Conservation (phyloP, 805 yeast genomes). For the Kodamaea lidongshanica region DNA sequence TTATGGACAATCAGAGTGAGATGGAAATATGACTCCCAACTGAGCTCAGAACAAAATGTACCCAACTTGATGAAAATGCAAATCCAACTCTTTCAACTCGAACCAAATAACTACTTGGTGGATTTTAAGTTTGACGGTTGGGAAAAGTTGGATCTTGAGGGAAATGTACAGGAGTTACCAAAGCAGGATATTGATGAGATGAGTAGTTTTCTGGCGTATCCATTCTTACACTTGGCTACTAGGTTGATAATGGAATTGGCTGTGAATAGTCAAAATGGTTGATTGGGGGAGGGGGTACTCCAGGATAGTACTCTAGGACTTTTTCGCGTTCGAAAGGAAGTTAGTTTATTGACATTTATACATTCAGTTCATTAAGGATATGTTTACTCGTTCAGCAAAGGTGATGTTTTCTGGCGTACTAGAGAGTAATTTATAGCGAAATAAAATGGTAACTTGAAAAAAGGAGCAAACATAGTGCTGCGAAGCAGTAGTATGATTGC, state of each 20-base stretch:
- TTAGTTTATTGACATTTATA: no score
- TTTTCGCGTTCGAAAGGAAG: no score
- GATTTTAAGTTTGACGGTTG: conserved; percentile 98
- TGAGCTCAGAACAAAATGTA: conserved; percentile 28
- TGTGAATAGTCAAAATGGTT: conserved; percentile 70
- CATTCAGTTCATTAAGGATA: no score
- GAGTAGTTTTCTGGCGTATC: conserved; percentile 91
- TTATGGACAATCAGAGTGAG: conserved; percentile 93
- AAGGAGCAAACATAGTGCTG: no score
- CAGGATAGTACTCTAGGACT: no score
- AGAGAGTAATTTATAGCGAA: no score
- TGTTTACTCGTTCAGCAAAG: no score
- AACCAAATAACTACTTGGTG: conserved; percentile 90
- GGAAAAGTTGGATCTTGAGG: conserved; percentile 48
- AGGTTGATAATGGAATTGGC: conserved; percentile 93
- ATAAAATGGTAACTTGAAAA: no score
- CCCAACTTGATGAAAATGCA: conserved; percentile 94
- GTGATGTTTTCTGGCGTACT: no score
- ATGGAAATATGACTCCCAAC: conserved; percentile 59
- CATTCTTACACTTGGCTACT: conserved; percentile 89
- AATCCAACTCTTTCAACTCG: conserved; percentile 90
- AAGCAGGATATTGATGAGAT: conserved; percentile 56
- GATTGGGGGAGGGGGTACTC: not conserved
- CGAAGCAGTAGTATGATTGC: no score
- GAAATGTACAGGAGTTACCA: conserved; percentile 14